Percentiles rank a stretch among this genome's conserved stretches.
Conservation (phyloP, 108 stramenopile genomes). For the Schizochytrium sp. region DNA sequence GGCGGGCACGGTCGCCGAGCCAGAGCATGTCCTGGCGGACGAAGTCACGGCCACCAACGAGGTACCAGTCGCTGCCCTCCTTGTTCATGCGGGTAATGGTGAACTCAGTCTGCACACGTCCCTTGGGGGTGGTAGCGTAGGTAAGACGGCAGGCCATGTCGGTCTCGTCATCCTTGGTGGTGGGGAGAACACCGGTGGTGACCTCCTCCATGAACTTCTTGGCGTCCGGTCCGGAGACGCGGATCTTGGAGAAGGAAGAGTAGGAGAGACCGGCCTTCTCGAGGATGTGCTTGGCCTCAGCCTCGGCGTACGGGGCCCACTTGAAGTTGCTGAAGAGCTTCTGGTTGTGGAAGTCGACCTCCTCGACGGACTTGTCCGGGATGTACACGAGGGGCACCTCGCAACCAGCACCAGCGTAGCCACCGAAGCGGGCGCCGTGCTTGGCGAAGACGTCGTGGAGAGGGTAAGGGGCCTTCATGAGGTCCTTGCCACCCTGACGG, state of each 20-base stretch:
- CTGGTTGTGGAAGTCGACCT: conserved; percentile 59
- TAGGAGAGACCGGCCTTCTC: conserved; percentile 47
- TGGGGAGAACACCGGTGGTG: conserved; percentile 56
- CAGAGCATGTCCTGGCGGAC: conserved; percentile 47
- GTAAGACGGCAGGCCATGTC: conserved; percentile 48
- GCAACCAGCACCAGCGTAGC: conserved; percentile 46
- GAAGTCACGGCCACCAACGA: conserved; percentile 34
- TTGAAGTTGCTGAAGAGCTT: conserved; percentile 27
- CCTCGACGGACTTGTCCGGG: background rate
- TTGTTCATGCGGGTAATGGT: conserved; percentile 57
- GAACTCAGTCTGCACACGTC: conserved; percentile 60
- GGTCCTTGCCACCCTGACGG: background rate
- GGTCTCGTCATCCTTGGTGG: background rate
- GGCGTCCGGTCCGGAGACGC: conserved; percentile 38
- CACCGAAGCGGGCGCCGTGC: conserved; percentile 51
- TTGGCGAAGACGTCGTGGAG: conserved; percentile 49
- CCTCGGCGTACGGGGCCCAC: conserved; percentile 57
- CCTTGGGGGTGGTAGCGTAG: conserved; percentile 54
- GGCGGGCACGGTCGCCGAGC: background rate
- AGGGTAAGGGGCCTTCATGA: background rate
- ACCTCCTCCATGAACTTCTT: conserved; percentile 44
- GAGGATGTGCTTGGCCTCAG: conserved; percentile 34
- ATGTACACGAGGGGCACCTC: conserved; percentile 37
- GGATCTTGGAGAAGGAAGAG: conserved; percentile 62
- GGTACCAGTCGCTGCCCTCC: conserved; percentile 59